Base-by-base conservation (phyloP, 225 moss, liverwort and hornwort species). In the Bryoerythrophyllum caledonicum region DNA sequence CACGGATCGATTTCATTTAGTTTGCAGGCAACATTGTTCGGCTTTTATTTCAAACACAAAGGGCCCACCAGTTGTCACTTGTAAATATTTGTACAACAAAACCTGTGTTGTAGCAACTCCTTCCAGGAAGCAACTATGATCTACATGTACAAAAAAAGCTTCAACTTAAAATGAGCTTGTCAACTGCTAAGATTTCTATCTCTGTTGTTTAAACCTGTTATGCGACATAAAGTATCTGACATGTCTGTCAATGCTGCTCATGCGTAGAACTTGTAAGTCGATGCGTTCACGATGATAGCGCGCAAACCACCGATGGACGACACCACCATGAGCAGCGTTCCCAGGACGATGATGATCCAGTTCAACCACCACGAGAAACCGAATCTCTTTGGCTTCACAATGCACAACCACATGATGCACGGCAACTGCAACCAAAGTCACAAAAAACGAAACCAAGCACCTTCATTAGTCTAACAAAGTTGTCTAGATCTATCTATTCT, bases 301-400 rank as follows among this genome's bases (percentile, higher is more conserved):
- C 87, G 79, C 6, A 93, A 40, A 1, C 89, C 91, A 8, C 93
- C 93, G 7, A 91, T 83, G 56, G 76, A 73, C 2, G 91, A 84
- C 28, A 84, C 86, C 14, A 74, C 0, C 84, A 89, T 89, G 43
- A 93, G 86, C 55, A 86, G 4, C 19, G 83, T 41, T 20, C 89
- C 91, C 1, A 93, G 0, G 0, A 93, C 0, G 13, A 91, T 91
- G 61, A 87, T 82, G 3, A 63, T 5, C 81, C 84, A 90, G 60
- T 90, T 90, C 38, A 84, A 24, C 0, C 71, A 19, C 89, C 89
- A 90, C 0, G 82, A 77, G 60, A 79, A 35, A 28, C 82, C 74
- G 6, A 66, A 80, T 12, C 24, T 32, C 66, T 76, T 78, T 2
- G 89, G 89, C 76, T 90, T 90, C 63, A 80, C 82, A 1, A 87